A percentile compares a stretch with the other conserved stretches of the same genome.
Conservation (phyloP, 129 eudicot genomes). For the Saposhnikovia divaricata region DNA sequence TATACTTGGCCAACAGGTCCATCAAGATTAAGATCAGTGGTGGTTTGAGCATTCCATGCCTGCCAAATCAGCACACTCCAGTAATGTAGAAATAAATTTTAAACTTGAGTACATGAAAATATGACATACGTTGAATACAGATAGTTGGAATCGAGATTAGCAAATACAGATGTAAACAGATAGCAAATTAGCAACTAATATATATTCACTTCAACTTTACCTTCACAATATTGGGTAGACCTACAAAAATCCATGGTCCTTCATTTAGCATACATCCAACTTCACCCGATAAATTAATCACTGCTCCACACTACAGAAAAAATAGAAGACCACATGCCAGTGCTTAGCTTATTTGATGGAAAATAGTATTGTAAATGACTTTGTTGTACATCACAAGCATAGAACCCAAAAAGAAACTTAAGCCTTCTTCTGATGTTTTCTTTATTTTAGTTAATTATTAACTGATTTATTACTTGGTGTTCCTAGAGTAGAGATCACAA, state of each 20-base stretch:
- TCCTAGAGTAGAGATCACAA: not conserved
- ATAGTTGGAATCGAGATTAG: not conserved
- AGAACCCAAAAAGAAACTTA: not conserved
- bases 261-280: conserved; percentile 92
- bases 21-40: conserved; percentile 57
- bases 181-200: not conserved
- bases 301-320: conserved; percentile 57
- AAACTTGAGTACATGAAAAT: not conserved
- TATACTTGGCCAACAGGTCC: conserved; percentile 97
- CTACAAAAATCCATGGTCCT: conserved; percentile 97
- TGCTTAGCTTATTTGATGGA: not conserved
- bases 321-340: conserved; percentile 7
- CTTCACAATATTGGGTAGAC: conserved; percentile 78
- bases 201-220: conserved; percentile 26
- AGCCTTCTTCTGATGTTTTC: not conserved
- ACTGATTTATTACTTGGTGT: not conserved
- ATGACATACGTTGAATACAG: not conserved
- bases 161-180: not conserved
- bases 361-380: not conserved
- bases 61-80: conserved; percentile 15
- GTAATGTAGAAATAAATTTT: not conserved
- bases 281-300: conserved; percentile 62
- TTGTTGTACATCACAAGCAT: not conserved
- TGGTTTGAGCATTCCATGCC: conserved; percentile 93
- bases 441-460: not conserved